Base-by-base conservation (phyloP, 345 rosid genomes). In the Punica granatum region DNA sequence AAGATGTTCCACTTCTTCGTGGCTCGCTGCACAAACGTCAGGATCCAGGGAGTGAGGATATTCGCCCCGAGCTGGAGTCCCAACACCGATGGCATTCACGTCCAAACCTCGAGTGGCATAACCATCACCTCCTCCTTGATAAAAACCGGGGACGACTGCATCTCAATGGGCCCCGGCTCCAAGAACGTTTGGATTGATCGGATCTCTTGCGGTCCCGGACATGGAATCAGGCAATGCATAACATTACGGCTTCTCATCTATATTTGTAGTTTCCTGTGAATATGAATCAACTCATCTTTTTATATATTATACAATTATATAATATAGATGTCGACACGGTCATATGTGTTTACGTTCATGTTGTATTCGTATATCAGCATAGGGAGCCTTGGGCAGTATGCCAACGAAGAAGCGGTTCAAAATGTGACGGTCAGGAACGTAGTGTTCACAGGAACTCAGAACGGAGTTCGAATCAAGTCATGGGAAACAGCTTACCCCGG, bases 21-120 rank as follows among this genome's bases (percentile, higher is more conserved):
- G 6, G 66, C 69, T 14, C 14, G 21, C 28, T 64, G 71, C 61
- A 6, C 6, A 10, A 35, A 63, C 41, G 19, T 77, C 0, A 65
- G 3, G 13, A 14, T 79, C 1, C n/a, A 44, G 0, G 60, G 36
- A 0, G 7, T 82, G 0, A 56, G 1, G n/a, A 67, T 86, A 26
- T 30, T 39, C 11, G 88, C 91, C 19, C 88, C 91, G 2, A 62
- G 30, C 1, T 61, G 78, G 25, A 88, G 94, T 60, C 94, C 88
- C 0, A 88, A 88, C 76, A 88, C 91, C 0, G 88, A 84, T 63
- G 94, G 89, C 46, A 81, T 84, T 63, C 84, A 86, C 33, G 69
- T 88, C 0, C 79, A 69, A 6, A 59, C 66, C 19, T 80, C 87
- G 13, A 70, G 71, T 11, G 53, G 66, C 41, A 63, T 85, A 18